Conservation (phyloP, 495 filamentous ascomycete genomes). For the Talaromyces ruber region DNA sequence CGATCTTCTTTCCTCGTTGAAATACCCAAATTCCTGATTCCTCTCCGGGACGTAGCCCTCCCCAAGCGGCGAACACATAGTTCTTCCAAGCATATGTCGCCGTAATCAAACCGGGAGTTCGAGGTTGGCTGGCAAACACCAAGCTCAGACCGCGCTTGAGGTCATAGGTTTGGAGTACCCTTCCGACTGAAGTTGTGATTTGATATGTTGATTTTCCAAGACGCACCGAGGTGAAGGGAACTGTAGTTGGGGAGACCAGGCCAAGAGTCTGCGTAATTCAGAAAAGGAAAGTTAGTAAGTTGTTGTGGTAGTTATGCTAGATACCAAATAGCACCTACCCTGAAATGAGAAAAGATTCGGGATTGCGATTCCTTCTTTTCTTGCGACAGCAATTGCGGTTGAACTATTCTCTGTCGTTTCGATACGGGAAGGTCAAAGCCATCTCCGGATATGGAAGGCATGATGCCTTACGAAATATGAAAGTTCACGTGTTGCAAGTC, state of each 20-base stretch:
- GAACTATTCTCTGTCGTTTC: slow-evolving; percentile 58
- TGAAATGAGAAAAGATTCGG: slow-evolving; percentile 81
- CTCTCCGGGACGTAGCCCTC: slow-evolving; percentile 37
- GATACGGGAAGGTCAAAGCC: slow-evolving; percentile 45
- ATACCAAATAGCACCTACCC: slow-evolving; percentile 49
- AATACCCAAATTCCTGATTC: slow-evolving; percentile 81
- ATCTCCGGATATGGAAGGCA: slow-evolving; percentile 34
- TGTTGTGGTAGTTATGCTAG: not conserved
- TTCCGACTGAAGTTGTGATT: slow-evolving; percentile 88
- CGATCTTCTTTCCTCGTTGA: slow-evolving; percentile 83
- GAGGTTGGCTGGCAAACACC: slow-evolving; percentile 83
- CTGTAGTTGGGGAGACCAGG: slow-evolving; percentile 78
- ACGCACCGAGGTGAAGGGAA: slow-evolving; percentile 82
- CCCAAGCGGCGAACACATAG: slow-evolving; percentile 79
- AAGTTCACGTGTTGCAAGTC: not conserved
- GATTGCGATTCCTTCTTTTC: slow-evolving; percentile 39
- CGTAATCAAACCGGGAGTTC: slow-evolving; percentile 78
- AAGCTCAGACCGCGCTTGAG: slow-evolving; percentile 79
- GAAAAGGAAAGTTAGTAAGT: not conserved
- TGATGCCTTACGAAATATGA: slow-evolving; percentile 10
- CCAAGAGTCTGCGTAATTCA: slow-evolving; percentile 63
- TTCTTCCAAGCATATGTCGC: slow-evolving; percentile 85
- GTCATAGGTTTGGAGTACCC: slow-evolving; percentile 90
- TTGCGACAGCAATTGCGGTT: slow-evolving; percentile 17
- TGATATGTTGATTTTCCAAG: slow-evolving; percentile 93